These are phyloP conservation scores for Sesbania bispinosa DNA, from an alignment of 306 rosid genomes.

Conservation along the genomic window DNA sequence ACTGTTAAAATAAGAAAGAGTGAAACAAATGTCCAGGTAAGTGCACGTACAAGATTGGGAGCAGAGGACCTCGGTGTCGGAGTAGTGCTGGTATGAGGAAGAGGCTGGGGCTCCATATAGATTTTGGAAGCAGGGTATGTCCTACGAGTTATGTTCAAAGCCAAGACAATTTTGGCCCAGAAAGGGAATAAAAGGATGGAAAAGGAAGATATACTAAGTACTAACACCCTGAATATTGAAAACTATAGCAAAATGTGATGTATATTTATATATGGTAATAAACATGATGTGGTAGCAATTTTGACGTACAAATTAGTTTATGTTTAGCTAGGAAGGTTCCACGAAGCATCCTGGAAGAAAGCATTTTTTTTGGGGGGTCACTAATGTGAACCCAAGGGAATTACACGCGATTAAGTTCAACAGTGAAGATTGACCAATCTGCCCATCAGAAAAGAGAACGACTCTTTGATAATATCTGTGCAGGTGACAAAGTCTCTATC, in stretches of 20 bases:
- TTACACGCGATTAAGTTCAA: not conserved
- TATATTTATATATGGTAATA: not conserved
- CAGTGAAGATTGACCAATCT: not conserved
- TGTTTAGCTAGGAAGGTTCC: not conserved
- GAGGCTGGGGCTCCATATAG: not conserved
- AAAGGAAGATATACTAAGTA: not conserved
- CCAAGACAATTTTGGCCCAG: not conserved
- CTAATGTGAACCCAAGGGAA: no score
- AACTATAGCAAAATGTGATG: not conserved
- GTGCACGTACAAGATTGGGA: not conserved
- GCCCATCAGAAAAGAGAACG: not conserved
- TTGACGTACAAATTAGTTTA: not conserved
- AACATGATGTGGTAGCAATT: not conserved
- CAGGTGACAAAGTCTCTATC: not conserved
- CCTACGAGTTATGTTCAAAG: not conserved
- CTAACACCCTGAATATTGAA: not conserved
- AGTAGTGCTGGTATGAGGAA: not conserved
- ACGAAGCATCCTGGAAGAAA: not conserved
- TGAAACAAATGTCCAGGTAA: not conserved
- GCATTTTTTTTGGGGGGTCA: no score
- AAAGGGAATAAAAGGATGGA: not conserved
- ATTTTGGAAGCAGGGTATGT: not conserved
- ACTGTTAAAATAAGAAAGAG: not conserved
- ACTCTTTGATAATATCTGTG: not conserved
- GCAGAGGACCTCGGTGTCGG: not conserved